phyloP scores from a whole-genome alignment of 805 yeast species.

The Candida sithepensis region DNA sequence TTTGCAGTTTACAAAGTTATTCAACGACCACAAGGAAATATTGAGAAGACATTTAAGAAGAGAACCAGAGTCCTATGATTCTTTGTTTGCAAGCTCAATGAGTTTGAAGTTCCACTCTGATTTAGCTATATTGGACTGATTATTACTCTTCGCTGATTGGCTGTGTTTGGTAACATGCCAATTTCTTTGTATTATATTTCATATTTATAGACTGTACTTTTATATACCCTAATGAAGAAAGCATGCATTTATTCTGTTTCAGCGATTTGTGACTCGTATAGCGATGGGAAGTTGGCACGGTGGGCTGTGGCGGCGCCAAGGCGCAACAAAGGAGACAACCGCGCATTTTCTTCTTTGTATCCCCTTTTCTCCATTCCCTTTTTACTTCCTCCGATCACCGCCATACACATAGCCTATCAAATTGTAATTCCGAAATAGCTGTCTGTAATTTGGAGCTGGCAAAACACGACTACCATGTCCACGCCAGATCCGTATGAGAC shows the following conservation, averaged over 20 bases:
- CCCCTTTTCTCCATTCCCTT: neutral
- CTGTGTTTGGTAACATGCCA: too few relatives aligned
- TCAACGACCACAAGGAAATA: slow-evolving; percentile 8
- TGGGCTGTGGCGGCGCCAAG: too few relatives aligned
- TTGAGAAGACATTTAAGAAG: slow-evolving; percentile 1
- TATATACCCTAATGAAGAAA: neutral
- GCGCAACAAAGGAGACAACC: too few relatives aligned
- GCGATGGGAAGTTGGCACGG: too few relatives aligned
- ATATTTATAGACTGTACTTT: neutral
- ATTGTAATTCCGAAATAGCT: too few relatives aligned
- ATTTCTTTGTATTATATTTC: neutral
- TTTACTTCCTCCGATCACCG: too few relatives aligned
- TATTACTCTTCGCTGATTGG: neutral
- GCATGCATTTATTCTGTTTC: neutral
- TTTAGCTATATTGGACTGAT: neutral
- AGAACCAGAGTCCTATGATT: neutral
- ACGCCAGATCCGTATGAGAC: neutral
- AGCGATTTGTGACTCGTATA: too few relatives aligned
- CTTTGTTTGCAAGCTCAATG: neutral
- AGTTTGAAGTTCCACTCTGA: neutral
- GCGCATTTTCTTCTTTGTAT: neutral
- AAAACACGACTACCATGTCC: neutral
- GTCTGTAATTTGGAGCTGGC: too few relatives aligned
- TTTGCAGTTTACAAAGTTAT: slow-evolving; percentile 7
- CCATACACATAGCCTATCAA: too few relatives aligned